A percentile compares a stretch with the other conserved stretches of the same genome.
Conservation (phyloP, 2,329 filamentous ascomycete genomes). For the Mollisiaceae sp. region DNA sequence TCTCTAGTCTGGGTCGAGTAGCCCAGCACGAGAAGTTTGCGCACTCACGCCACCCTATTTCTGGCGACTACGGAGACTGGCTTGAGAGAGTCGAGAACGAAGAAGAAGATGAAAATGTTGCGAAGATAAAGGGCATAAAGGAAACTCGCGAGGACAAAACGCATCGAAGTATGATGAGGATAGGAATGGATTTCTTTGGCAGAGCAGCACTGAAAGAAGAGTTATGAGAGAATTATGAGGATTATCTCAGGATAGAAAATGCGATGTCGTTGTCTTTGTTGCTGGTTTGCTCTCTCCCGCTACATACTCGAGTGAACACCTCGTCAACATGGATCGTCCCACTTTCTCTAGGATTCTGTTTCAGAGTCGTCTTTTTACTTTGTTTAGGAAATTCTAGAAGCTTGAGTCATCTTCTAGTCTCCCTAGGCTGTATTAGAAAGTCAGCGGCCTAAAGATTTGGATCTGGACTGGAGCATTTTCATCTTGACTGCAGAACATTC, state of each 20-base stretch:
- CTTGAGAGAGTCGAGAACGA: neutral
- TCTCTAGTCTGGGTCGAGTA: neutral
- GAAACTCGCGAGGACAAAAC: neutral
- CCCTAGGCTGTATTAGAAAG: no score
- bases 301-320: no score
- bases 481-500: neutral
- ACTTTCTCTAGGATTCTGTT: no score
- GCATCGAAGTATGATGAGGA: neutral
- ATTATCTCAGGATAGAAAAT: neutral
- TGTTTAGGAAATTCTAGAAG: no score
- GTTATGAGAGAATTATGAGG: neutral
- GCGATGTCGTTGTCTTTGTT: neutral
- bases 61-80: slow-evolving; percentile 1
- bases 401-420: no score
- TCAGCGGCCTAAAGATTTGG: no score
- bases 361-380: no score
- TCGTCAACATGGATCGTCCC: no score
- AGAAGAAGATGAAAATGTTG: neutral
- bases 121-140: neutral
- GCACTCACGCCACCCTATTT: neutral
- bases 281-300: no score
- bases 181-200: neutral
- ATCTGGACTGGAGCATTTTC: neutral
- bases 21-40: slow-evolving; percentile 4
- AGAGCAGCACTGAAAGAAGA: neutral